A percentile compares a stretch with the other conserved stretches of the same genome.
Evolutionary conservation across 345 rosid genomes (phyloP).

Genomic region (Gossypium thurberi): DNA sequence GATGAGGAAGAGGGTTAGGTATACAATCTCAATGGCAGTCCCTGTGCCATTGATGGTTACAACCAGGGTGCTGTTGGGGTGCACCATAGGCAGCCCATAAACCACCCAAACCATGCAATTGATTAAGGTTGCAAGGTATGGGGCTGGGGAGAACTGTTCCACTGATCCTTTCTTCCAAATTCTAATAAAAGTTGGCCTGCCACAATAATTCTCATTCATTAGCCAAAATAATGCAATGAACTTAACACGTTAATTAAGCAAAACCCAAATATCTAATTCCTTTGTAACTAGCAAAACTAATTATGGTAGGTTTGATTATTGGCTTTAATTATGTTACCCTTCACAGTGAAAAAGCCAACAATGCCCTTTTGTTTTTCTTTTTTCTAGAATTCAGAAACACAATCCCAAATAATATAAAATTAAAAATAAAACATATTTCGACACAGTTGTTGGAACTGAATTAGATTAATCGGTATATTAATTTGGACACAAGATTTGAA

Average conservation of each 20-base stretch:
- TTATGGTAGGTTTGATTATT: background rate
- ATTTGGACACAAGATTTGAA: no score
- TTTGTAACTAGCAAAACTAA: background rate
- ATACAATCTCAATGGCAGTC: slow-evolving; percentile 44
- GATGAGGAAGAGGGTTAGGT: slow-evolving; percentile 39
- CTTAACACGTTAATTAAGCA: background rate
- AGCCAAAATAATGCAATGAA: background rate
- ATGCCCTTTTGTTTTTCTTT: background rate
- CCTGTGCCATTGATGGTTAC: slow-evolving; percentile 73
- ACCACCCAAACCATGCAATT: slow-evolving; percentile 83
- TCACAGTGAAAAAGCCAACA: background rate
- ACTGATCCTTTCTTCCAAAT: slow-evolving; percentile 70
- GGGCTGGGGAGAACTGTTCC: slow-evolving; percentile 67
- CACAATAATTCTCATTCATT: background rate
- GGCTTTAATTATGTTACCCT: background rate
- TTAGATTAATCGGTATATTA: no score
- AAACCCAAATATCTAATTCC: background rate
- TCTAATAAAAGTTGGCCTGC: slow-evolving; percentile 70
- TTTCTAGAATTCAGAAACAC: no score
- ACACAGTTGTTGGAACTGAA: accelerated
- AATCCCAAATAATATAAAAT: no score
- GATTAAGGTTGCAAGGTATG: slow-evolving; percentile 70
- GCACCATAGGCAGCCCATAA: slow-evolving; percentile 76
- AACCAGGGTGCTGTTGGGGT: slow-evolving; percentile 58
- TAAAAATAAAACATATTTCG: no score